Conservation (phyloP, 371 early-diverging fungal genomes). For the Mucor velutinosus region DNA sequence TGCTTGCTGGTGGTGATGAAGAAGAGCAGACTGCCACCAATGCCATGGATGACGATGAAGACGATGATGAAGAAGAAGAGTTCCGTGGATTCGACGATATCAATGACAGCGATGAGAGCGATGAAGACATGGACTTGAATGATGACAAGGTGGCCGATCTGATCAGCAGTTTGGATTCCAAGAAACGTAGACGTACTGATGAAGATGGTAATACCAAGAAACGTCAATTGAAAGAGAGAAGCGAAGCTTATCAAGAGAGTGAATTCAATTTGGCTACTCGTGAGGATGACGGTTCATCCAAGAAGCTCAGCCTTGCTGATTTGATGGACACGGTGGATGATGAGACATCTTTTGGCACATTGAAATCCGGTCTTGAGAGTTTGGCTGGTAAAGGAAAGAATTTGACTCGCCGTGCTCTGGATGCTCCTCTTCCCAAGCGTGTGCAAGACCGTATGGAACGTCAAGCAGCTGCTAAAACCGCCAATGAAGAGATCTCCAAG, state of each 20-base stretch:
- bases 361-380: conserved; percentile 65
- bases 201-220: conserved; percentile 43
- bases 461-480: conserved; percentile 77
- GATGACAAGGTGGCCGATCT: conserved; percentile 39
- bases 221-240: conserved; percentile 58
- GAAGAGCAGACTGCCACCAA: conserved; percentile 31
- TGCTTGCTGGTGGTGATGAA: conserved; percentile 46
- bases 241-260: conserved; percentile 76
- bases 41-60: not conserved
- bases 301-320: conserved; percentile 75
- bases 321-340: conserved; percentile 70
- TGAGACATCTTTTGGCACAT: conserved; percentile 57
- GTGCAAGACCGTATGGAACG: conserved; percentile 85
- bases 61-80: conserved; percentile 33
- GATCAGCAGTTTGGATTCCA: conserved; percentile 48
- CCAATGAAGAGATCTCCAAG: conserved; percentile 80
- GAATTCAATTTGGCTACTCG: conserved; percentile 75
- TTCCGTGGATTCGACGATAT: conserved; percentile 35
- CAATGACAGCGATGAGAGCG: conserved; percentile 32
- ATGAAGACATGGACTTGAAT: conserved; percentile 35
- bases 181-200: conserved; percentile 51
- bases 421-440: conserved; percentile 83
- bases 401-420: conserved; percentile 56
- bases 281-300: conserved; percentile 35
- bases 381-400: conserved; percentile 59